Percentiles rank a stretch among this genome's conserved stretches.
These are phyloP conservation scores for Leucogyrophana mollusca DNA, from an alignment of 768 basidiomycete genomes.

Conservation along the genomic window DNA sequence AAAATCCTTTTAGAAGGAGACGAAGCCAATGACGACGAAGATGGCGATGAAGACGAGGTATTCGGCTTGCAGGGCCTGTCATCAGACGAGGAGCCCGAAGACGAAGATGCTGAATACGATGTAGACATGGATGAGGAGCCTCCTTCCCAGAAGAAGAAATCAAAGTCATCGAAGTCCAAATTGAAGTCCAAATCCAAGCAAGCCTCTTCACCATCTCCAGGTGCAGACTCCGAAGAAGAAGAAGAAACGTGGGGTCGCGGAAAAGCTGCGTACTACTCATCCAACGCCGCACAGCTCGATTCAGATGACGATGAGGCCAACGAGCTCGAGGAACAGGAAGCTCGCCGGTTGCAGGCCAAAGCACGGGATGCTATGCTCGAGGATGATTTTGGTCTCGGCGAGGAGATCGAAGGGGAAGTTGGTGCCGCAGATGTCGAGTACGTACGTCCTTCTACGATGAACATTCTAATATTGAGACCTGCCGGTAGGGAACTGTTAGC, in stretches of 20 bases:
- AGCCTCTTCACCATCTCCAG: slow-evolving; percentile 5
- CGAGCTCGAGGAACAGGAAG: slow-evolving; percentile 87
- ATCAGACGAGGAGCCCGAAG: slow-evolving; percentile 39
- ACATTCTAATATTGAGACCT: neutral
- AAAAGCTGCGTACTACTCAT: slow-evolving; percentile 82
- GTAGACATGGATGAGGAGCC: slow-evolving; percentile 25
- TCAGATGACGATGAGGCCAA: slow-evolving; percentile 89
- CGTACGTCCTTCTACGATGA: neutral
- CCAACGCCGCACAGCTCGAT: slow-evolving; percentile 77
- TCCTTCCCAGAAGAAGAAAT: neutral
- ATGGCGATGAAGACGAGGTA: slow-evolving; percentile 77
- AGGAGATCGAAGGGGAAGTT: slow-evolving; percentile 41
- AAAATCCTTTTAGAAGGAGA: slow-evolving; percentile 75
- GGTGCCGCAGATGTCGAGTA: slow-evolving; percentile 29
- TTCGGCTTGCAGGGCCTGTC: slow-evolving; percentile 66
- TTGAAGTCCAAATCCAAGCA: slow-evolving; percentile 7
- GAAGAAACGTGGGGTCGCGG: slow-evolving; percentile 83
- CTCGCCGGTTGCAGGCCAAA: slow-evolving; percentile 74
- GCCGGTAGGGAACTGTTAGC: slow-evolving; percentile 13
- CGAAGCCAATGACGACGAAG: slow-evolving; percentile 45
- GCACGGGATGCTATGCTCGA: slow-evolving; percentile 68
- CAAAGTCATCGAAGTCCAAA: slow-evolving; percentile 11
- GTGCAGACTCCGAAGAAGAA: slow-evolving; percentile 32
- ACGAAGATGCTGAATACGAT: slow-evolving; percentile 17
- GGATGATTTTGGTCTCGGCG: slow-evolving; percentile 82